Percentiles rank a stretch among this genome's conserved stretches.
phyloP scores from a whole-genome alignment of 805 yeast genomes.

The Pichia scutulata region DNA sequence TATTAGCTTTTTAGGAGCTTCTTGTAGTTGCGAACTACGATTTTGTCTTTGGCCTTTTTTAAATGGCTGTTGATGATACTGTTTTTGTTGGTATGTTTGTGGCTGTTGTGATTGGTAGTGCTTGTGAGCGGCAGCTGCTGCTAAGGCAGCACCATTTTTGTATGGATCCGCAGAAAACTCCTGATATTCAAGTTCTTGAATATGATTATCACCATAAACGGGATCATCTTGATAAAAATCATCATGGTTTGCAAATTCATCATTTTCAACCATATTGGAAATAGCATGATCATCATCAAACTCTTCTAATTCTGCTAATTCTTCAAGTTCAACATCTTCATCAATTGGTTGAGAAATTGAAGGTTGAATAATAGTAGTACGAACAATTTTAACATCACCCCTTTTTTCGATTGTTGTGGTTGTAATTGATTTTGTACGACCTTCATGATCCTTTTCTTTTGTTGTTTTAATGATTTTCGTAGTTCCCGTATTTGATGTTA shows the following conservation, averaged over 20 bases:
- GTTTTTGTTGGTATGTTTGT: not conserved
- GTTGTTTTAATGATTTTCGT: slow-evolving; percentile 40
- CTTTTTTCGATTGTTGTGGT: slow-evolving; percentile 43
- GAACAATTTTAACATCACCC: slow-evolving; percentile 42
- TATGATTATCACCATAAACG: not conserved
- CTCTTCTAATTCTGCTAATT: slow-evolving; percentile 21
- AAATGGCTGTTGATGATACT: not conserved
- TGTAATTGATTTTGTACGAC: slow-evolving; percentile 49
- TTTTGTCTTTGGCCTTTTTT: not conserved
- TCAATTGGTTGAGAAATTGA: slow-evolving; percentile 14
- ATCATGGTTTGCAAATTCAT: not conserved
- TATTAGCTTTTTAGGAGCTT: not conserved
- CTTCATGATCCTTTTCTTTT: slow-evolving; percentile 40
- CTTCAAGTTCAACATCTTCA: slow-evolving; percentile 18
- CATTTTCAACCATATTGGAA: slow-evolving; percentile 13
- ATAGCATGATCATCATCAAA: slow-evolving; percentile 22
- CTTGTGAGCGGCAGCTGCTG: slow-evolving; percentile 10
- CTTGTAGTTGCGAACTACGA: too few relatives aligned
- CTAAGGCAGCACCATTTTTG: slow-evolving; percentile 4
- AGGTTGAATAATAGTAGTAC: slow-evolving; percentile 37
- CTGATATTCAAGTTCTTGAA: not conserved
- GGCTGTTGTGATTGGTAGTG: not conserved
- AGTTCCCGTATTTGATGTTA: slow-evolving; percentile 24
- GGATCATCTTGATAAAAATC: not conserved
- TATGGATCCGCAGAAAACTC: not conserved